Conservation (phyloP, 352 stramenopile species). For the Phytophthora constricta region DNA sequence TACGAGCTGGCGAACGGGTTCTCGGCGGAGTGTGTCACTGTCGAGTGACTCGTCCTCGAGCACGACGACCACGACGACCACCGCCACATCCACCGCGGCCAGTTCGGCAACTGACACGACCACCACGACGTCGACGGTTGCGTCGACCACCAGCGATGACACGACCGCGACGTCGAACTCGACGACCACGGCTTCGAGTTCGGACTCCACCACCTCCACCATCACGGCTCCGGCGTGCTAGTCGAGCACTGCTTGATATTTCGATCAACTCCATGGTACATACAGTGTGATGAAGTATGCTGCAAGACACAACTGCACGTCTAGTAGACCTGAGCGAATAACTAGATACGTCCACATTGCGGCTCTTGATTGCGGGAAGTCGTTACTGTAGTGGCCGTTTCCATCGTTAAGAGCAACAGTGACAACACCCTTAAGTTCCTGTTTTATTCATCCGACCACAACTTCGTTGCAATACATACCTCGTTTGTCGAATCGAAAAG, state of each 20-base stretch:
- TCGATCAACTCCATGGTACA: neutral
- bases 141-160: neutral
- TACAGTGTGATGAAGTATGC: neutral
- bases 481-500: no score
- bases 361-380: no score
- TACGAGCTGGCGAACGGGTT: constrained; percentile 21
- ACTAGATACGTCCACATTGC: no score
- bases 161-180: constrained; percentile 8
- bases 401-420: no score
- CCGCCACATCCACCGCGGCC: neutral
- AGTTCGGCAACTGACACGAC: neutral
- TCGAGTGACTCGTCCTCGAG: no score
- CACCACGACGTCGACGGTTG: neutral
- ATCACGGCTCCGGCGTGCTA: neutral
- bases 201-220: constrained; percentile 1
- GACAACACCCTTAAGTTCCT: no score
- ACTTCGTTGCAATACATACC: no score
- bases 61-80: constrained; percentile 3
- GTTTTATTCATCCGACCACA: no score
- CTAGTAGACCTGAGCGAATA: neutral
- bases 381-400: no score
- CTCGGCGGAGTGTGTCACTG: constrained; percentile 15
- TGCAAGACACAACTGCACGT: no score
- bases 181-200: neutral
- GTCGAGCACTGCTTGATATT: no score